Percentiles rank a stretch among this genome's conserved stretches.
phyloP scores from a whole-genome alignment of 352 stramenopile species.

The Elongisporangium senticosum region DNA sequence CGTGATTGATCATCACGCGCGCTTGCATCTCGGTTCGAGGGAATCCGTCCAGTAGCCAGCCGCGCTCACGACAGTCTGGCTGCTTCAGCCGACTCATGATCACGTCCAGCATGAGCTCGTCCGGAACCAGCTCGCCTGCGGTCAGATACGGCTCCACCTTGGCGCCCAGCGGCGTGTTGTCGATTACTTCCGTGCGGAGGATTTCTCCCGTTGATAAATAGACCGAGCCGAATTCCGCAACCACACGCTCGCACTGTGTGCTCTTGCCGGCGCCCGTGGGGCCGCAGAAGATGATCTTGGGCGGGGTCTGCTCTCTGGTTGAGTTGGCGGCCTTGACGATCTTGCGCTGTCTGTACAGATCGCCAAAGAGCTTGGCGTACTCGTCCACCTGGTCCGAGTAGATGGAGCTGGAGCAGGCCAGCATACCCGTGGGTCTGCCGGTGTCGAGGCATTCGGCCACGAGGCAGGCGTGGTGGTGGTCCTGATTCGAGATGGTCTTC shows the following conservation, averaged over 20 bases:
- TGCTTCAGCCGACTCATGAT: constrained; percentile 74
- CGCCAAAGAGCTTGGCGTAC: constrained; percentile 56
- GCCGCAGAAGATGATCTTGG: constrained; percentile 85
- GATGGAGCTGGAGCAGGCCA: constrained; percentile 50
- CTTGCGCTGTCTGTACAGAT: constrained; percentile 46
- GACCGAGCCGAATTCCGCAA: constrained; percentile 84
- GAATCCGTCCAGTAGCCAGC: constrained; percentile 95
- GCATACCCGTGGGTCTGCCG: constrained; percentile 23
- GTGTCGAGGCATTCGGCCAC: constrained; percentile 34
- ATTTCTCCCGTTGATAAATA: constrained; percentile 93
- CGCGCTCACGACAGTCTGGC: constrained; percentile 79
- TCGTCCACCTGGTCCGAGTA: constrained; percentile 30
- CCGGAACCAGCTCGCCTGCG: constrained; percentile 84
- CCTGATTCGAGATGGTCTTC: constrained; percentile 32
- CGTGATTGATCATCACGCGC: constrained; percentile 71
- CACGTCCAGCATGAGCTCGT: constrained; percentile 90
- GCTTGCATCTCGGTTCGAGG: constrained; percentile 90
- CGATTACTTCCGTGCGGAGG: constrained; percentile 82
- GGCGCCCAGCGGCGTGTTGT: constrained; percentile 38
- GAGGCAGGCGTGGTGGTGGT: constrained; percentile 50
- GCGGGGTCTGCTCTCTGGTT: constrained; percentile 12
- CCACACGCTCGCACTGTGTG: constrained; percentile 91
- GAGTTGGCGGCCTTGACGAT: neutral
- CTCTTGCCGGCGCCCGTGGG: constrained; percentile 93
- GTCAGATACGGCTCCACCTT: constrained; percentile 88